phyloP scores from a whole-genome alignment of 1,284 basidiomycete genomes.

The Retiboletus flavoniger region DNA sequence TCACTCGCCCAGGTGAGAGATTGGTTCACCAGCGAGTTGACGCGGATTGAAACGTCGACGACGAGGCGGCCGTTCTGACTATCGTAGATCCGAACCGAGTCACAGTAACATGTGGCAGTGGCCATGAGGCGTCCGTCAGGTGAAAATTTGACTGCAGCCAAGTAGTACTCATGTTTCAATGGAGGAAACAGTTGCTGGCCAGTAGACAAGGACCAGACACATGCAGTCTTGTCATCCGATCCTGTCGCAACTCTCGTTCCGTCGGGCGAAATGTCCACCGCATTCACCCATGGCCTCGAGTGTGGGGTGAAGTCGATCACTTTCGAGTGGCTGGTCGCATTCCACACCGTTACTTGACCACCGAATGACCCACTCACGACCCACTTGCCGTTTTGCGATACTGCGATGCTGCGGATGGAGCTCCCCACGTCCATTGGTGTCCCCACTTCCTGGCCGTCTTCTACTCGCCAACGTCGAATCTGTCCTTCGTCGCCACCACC shows the following conservation, averaged over 20 bases:
- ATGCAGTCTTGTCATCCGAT: neutral
- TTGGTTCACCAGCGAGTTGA: conserved; percentile 1
- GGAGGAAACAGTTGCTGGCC: neutral
- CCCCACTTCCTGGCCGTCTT: neutral
- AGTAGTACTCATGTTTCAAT: neutral
- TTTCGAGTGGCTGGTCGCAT: too few relatives aligned
- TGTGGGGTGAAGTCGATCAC: neutral
- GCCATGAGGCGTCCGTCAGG: conserved; percentile 7
- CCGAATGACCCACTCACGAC: neutral
- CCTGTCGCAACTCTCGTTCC: conserved; percentile 1
- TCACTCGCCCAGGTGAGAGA: conserved; percentile 7
- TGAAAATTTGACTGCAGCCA: neutral
- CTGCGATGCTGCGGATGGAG: neutral
- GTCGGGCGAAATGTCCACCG: conserved; percentile 4
- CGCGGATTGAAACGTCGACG: neutral
- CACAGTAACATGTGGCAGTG: neutral
- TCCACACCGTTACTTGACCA: neutral
- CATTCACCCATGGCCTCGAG: too few relatives aligned
- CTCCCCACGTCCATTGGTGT: neutral
- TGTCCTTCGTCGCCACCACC: neutral
- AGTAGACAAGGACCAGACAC: conserved; percentile 9
- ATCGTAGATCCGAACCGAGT: conserved; percentile 6
- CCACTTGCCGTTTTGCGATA: neutral
- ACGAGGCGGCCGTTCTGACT: neutral
- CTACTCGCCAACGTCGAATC: too few relatives aligned